Evolutionary conservation across 805 yeast genomes (phyloP).

Genomic region (Spathaspora passalidarum): DNA sequence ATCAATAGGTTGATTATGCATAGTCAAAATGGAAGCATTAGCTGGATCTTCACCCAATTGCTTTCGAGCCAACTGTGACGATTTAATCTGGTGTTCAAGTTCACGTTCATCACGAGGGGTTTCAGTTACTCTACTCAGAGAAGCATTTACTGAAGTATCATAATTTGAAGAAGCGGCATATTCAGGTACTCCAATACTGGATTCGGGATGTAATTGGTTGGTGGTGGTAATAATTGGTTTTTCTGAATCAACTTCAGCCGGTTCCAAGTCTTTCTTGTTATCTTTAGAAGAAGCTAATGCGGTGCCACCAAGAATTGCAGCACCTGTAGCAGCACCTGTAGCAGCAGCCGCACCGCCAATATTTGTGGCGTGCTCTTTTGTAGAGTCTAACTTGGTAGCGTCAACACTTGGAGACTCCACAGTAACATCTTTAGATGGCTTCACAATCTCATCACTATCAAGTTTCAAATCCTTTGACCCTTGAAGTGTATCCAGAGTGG

Average conservation of each 20-base stretch:
- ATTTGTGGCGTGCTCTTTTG: not conserved
- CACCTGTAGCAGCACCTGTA: conserved; percentile 15
- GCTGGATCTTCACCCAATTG: conserved; percentile 7
- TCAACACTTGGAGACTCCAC: not conserved
- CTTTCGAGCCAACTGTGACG: conserved; percentile 3
- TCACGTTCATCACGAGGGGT: not conserved
- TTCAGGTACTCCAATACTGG: not conserved
- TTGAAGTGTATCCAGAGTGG: not conserved
- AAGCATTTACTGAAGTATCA: not conserved
- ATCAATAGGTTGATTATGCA: conserved; percentile 7
- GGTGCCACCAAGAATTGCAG: conserved; percentile 11
- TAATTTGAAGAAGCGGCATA: not conserved
- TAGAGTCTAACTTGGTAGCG: not conserved
- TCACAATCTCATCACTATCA: not conserved
- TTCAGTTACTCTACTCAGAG: not conserved
- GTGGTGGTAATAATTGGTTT: not conserved
- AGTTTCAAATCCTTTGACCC: not conserved
- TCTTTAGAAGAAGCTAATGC: conserved; percentile 8
- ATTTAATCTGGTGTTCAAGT: conserved; percentile 3
- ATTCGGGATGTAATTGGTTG: not conserved
- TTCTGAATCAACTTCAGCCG: not conserved
- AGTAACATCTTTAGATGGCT: not conserved
- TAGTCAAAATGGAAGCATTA: conserved; percentile 10
- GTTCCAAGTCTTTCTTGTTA: not conserved
- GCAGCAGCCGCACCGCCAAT: conserved; percentile 5